Base-by-base conservation (phyloP, 2,329 filamentous ascomycete genomes). In the Cercospora berteroae region DNA sequence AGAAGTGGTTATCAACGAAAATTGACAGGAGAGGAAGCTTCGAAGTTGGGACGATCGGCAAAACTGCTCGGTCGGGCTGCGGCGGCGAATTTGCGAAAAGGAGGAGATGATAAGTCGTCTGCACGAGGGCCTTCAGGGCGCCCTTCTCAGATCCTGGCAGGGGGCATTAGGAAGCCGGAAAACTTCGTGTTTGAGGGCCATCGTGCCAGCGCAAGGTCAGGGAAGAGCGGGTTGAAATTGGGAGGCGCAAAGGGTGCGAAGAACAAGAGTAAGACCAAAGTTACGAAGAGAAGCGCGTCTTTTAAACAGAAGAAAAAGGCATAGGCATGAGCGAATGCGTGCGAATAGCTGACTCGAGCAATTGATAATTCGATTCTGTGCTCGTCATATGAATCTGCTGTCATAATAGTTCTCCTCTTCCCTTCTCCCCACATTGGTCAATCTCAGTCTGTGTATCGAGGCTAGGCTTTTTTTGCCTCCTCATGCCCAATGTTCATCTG, bases 101-200 rank as follows among this genome's bases (percentile, higher is more conserved):
- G 44, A 39, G 60, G 55, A n/a, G 66, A 50, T 25, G 65, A 67
- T 59, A 68, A 68, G 13, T 9, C 39, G 33, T 27, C 57, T 6
- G 27, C 29, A 8, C 20, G 42, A 12, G 27, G 31, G 50, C 23
- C 20, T 39, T 60, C 36, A 48, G 31, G 44, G 27, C 16, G 33
- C 23, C 18, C 50, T 56, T 20, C 48, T 7, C n/a, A 25, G 48
- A 36, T 13, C 52, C 56, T 13, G 52, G 42, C 72, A 23, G 68
- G 57, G 33, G 79, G 77, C 10, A 80, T 83, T 70, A 85, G 87
- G 79, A 84, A 85, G 1, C 89, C 90, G 0, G 90, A 93, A 78
- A 83, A 84, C 16, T 87, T 94, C 70, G 86, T 94, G n/a, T 94
- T 94, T 74, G 92, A 96, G 78, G 92, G 92, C 0, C 88, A 90